These are phyloP conservation scores for Pestalotiopsis fici DNA, from an alignment of 2,329 filamentous ascomycete species.

Conservation along the genomic window DNA sequence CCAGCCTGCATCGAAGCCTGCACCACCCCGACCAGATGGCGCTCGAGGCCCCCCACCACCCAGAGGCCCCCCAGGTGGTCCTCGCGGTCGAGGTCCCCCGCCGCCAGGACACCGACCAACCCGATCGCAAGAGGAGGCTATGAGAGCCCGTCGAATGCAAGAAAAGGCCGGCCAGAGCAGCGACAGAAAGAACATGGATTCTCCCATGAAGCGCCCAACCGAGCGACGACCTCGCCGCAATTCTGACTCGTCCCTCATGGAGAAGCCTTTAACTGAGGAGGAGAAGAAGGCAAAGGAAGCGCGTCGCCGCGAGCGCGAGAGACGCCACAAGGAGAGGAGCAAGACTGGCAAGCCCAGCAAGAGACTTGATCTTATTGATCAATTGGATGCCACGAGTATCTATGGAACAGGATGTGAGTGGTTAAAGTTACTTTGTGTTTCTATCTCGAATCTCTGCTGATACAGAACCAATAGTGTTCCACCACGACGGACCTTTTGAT, in stretches of 20 bases:
- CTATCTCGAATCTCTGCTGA: constrained; percentile 10
- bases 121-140: constrained; percentile 67
- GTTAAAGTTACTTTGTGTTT: neutral
- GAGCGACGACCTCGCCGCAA: constrained; percentile 67
- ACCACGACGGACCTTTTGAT: constrained; percentile 97
- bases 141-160: constrained; percentile 48
- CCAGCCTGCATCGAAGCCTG: constrained; percentile 26
- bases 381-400: constrained; percentile 93
- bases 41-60: constrained; percentile 34
- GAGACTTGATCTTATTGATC: constrained; percentile 88
- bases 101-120: constrained; percentile 58
- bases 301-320: constrained; percentile 53
- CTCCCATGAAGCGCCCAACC: constrained; percentile 37
- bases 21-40: constrained; percentile 23
- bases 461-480: constrained; percentile 70
- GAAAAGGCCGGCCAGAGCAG: constrained; percentile 21
- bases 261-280: constrained; percentile 59
- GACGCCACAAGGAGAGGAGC: constrained; percentile 50
- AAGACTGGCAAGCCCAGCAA: constrained; percentile 43
- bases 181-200: constrained; percentile 36
- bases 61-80: constrained; percentile 40
- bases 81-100: constrained; percentile 40
- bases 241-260: constrained; percentile 76
- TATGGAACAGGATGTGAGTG: constrained; percentile 86
- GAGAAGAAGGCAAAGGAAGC: constrained; percentile 52